Evolutionary conservation across 192 early-diverging fungal species (phyloP), one percentile per base, ranked within the genome.

Genomic region (Podila clonocystis): DNA sequence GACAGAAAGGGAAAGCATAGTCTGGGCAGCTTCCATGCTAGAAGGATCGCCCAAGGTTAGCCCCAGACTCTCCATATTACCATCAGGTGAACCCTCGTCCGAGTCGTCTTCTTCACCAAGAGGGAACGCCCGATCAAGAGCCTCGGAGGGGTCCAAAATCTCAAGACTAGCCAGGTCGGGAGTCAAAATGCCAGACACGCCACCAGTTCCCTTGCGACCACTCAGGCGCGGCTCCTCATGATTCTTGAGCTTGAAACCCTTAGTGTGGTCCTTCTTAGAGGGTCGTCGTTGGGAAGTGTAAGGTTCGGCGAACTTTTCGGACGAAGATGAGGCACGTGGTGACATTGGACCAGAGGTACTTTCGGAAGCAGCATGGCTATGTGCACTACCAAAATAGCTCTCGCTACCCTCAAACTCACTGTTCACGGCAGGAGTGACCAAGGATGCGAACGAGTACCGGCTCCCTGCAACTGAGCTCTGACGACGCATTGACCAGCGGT

Each of bases 41-140:
- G 82, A 73, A 20, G 88, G 86, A 69, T 95, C 92, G n/a, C 85
- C 85, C 30, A 95, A 75, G 2, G 90, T 91, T 67, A 95, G 72
- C 5, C 86, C 85, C n/a, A 93, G 67, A 49, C 76, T 69, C 19
- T 83, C 67, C 33, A 69, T 74, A 26, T 59, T 67, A 11, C 66
- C 66, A 29, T 64, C 66, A 5, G 74, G 74, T 17, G 69, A 74
- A 11, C 59, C 48, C 33, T 70, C 68, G 6, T 60, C 58, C 5
- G 38, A 60, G 29, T 70, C 68, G 12, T 68, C 49, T 15, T 62
- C 49, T 9, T 64, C 61, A 6, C 62, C 62, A 6, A 22, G 20
- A 9, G 62, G 62, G 62, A 63, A 63, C 33, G 31, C 49, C n/a
- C 17, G 52, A n/a, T 34, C 33, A 41, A 17, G 62, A 31, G n/a